Evolutionary conservation across 106 monocot genomes (phyloP).

Genomic region (Chionographis japonica): DNA sequence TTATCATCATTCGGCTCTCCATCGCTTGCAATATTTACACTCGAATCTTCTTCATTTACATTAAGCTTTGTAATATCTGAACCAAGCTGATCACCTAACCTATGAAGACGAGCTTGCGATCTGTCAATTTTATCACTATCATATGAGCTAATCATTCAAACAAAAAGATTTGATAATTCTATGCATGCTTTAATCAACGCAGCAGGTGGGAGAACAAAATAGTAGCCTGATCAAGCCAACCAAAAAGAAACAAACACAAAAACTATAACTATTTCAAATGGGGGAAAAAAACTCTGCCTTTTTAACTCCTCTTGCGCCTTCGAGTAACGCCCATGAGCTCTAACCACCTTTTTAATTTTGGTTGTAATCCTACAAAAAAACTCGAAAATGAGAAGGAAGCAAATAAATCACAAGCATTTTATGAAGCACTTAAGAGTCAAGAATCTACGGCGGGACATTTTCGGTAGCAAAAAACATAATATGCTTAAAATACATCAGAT

Average conservation of each 20-base stretch:
- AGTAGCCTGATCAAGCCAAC: not conserved
- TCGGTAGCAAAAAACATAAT: not conserved
- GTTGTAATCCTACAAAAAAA: slow-evolving; percentile 37
- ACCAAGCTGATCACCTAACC: slow-evolving; percentile 36
- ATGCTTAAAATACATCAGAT: not conserved
- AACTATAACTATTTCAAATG: not conserved
- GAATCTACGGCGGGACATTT: too few relatives aligned
- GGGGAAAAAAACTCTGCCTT: slow-evolving; percentile 18
- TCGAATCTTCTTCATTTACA: slow-evolving; percentile 49
- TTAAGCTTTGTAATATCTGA: slow-evolving; percentile 32
- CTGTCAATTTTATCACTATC: slow-evolving; percentile 20
- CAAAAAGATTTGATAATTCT: too few relatives aligned
- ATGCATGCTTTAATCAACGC: too few relatives aligned
- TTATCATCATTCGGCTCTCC: slow-evolving; percentile 26
- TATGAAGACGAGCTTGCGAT: slow-evolving; percentile 44
- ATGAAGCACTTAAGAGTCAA: not conserved
- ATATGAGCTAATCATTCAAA: not conserved
- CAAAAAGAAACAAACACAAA: not conserved
- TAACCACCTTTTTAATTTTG: slow-evolving; percentile 51
- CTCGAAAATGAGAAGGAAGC: not conserved
- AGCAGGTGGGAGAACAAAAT: not conserved
- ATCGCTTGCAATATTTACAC: slow-evolving; percentile 41
- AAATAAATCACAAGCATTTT: not conserved
- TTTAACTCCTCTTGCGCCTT: slow-evolving; percentile 62
- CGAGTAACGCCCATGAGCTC: slow-evolving; percentile 48